Evolutionary conservation across 345 rosid species (phyloP).

Genomic region (Geranium rotundifolium): DNA sequence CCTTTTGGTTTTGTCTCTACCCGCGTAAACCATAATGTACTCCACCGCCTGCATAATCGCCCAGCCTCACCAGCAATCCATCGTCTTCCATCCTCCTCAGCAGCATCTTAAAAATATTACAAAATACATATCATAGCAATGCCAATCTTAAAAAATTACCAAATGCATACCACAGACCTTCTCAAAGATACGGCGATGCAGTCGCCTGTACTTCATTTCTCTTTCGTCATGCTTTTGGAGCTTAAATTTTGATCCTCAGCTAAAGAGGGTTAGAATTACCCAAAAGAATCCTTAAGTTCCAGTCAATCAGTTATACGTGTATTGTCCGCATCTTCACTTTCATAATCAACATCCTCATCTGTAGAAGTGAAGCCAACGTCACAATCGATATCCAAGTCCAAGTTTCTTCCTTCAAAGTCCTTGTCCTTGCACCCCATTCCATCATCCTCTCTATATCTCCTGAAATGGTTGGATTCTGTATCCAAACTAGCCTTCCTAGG

Average conservation of each 20-base stretch:
- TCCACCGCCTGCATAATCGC: slow-evolving; percentile 36
- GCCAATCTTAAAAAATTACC: neutral
- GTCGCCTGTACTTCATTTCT: too few relatives aligned
- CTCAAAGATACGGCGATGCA: neutral
- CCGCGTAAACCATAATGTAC: slow-evolving; percentile 39
- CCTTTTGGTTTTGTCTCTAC: slow-evolving; percentile 25
- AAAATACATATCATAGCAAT: neutral
- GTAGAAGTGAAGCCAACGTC: neutral
- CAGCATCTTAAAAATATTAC: too few relatives aligned
- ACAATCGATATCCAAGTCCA: neutral
- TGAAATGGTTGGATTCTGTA: slow-evolving; percentile 47
- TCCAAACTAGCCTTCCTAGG: slow-evolving; percentile 62
- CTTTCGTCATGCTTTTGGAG: neutral
- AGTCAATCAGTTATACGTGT: neutral
- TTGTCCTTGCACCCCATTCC: slow-evolving; percentile 19
- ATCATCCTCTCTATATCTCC: slow-evolving; percentile 34
- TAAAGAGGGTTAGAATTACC: neutral
- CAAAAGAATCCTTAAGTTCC: neutral
- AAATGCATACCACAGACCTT: neutral
- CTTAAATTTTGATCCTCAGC: neutral
- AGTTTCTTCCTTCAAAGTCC: slow-evolving; percentile 8
- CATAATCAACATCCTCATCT: neutral
- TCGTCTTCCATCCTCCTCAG: slow-evolving; percentile 59
- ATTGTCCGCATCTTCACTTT: neutral
- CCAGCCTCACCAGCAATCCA: slow-evolving; percentile 24